Conservation (phyloP, 1,139 yeast genomes). For the Debaryomyces robertsiae region DNA sequence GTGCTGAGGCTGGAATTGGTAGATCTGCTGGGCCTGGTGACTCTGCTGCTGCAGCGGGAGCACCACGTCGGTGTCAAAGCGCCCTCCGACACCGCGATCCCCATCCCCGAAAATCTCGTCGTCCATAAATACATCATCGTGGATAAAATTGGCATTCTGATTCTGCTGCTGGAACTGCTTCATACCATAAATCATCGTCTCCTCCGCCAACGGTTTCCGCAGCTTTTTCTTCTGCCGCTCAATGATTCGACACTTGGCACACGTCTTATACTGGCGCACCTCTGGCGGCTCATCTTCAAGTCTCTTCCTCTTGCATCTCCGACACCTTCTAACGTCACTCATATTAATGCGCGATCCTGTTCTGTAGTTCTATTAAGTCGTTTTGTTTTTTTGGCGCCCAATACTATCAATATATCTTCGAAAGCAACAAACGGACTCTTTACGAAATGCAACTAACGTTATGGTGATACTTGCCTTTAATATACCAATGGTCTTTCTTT, state of each 20-base stretch:
- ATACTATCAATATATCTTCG: too few species aligned
- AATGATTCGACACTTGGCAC: conserved; percentile 61
- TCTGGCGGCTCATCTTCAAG: conserved; percentile 62
- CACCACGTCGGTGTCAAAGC: conserved; percentile 15
- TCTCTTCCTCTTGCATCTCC: conserved; percentile 62
- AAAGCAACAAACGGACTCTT: too few species aligned
- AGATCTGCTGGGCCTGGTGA: conserved; percentile 16
- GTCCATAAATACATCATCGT: conserved; percentile 39
- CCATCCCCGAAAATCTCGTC: conserved; percentile 27
- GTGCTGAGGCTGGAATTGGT: conserved; percentile 16
- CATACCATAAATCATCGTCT: conserved; percentile 51
- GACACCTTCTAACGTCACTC: conserved; percentile 48
- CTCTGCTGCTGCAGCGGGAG: conserved; percentile 15
- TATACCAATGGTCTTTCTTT: too few species aligned
- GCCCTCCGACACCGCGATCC: conserved; percentile 11
- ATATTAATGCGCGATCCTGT: conserved; percentile 12
- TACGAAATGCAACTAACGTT: too few species aligned
- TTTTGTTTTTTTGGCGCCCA: neutral
- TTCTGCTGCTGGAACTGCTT: conserved; percentile 50
- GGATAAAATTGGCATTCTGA: conserved; percentile 41
- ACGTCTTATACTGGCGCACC: conserved; percentile 58
- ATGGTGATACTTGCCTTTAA: too few species aligned
- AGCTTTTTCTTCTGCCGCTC: conserved; percentile 52
- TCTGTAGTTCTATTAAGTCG: conserved; percentile 1
- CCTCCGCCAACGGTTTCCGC: conserved; percentile 51